Conservation (phyloP, 2,329 filamentous ascomycete species). For the Stagonosporopsis chrysanthemi region DNA sequence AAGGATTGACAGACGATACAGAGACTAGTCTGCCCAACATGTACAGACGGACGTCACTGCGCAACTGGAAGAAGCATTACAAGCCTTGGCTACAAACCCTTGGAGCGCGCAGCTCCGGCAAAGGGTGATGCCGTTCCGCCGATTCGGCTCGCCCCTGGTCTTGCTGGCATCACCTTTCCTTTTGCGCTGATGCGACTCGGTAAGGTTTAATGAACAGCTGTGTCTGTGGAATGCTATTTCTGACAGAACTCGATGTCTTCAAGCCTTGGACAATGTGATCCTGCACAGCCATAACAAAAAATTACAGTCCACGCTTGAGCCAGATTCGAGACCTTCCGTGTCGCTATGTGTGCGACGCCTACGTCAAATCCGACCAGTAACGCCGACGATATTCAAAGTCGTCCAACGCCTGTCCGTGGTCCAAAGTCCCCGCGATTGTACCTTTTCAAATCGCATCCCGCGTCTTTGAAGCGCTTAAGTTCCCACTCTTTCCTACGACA, state of each 20-base stretch:
- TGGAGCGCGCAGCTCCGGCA: not conserved
- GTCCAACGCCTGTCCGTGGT: slow-evolving; percentile 42
- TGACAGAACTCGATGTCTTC: slow-evolving; percentile 1
- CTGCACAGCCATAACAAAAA: not conserved
- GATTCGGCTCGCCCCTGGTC: not conserved
- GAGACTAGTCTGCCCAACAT: too few relatives aligned
- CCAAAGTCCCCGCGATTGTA: slow-evolving; percentile 50
- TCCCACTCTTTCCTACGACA: slow-evolving; percentile 43
- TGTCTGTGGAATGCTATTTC: not conserved
- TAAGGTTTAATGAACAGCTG: slow-evolving; percentile 13
- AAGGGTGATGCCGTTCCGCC: slow-evolving; percentile 5
- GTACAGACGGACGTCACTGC: not conserved
- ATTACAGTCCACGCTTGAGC: not conserved
- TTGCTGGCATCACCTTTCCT: not conserved
- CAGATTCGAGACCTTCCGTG: not conserved
- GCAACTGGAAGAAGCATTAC: not conserved
- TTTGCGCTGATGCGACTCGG: not conserved
- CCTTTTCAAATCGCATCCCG: slow-evolving; percentile 41
- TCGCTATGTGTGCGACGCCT: slow-evolving; percentile 4
- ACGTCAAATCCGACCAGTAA: not conserved
- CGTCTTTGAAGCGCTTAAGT: slow-evolving; percentile 43
- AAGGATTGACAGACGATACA: not conserved
- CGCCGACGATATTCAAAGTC: slow-evolving; percentile 31
- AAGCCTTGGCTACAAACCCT: slow-evolving; percentile 2
- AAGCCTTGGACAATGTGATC: not conserved